Conservation (phyloP, 345 rosid species). For the Gossypium bickii region DNA sequence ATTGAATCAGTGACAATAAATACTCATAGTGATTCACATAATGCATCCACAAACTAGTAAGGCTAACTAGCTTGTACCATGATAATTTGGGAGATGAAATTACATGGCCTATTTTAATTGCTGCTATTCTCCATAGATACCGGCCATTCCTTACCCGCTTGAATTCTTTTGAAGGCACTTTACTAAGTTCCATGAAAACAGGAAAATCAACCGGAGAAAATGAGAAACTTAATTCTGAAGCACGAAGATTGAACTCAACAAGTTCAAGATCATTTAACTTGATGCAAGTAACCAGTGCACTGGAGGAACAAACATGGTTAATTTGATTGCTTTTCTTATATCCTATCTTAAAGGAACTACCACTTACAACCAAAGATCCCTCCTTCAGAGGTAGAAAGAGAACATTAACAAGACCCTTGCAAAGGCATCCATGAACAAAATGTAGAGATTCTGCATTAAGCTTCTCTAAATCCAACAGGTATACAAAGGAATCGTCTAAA, state of each 20-base stretch:
- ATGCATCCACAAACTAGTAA: conserved; percentile 59
- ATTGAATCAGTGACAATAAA: conserved; percentile 51
- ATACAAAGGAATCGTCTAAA: conserved; percentile 36
- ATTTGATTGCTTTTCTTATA: conserved; percentile 46
- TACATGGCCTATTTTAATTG: conserved; percentile 49
- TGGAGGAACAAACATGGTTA: conserved; percentile 29
- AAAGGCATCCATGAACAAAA: conserved; percentile 45
- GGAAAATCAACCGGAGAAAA: conserved; percentile 57
- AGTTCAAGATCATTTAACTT: conserved; percentile 50
- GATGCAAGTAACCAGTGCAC: conserved; percentile 31
- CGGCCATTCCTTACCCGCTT: conserved; percentile 57
- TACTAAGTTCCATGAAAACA: conserved; percentile 41
- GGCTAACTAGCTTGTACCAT: conserved; percentile 44
- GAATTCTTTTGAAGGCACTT: conserved; percentile 39
- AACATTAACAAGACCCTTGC: conserved; percentile 46
- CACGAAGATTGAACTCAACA: conserved; percentile 38
- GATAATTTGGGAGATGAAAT: conserved; percentile 55
- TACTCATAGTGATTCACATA: conserved; percentile 60
- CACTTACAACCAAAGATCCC: conserved; percentile 42
- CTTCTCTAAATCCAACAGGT: conserved; percentile 46
- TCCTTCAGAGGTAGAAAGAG: conserved; percentile 46
- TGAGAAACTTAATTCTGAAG: conserved; percentile 48
- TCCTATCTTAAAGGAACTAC: conserved; percentile 46
- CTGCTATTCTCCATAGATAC: conserved; percentile 75
- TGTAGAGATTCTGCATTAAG: conserved; percentile 51